A percentile compares a stretch with the other conserved stretches of the same genome.
Conservation (phyloP, 2,329 filamentous ascomycete species). For the Ophiosphaerella korrae region DNA sequence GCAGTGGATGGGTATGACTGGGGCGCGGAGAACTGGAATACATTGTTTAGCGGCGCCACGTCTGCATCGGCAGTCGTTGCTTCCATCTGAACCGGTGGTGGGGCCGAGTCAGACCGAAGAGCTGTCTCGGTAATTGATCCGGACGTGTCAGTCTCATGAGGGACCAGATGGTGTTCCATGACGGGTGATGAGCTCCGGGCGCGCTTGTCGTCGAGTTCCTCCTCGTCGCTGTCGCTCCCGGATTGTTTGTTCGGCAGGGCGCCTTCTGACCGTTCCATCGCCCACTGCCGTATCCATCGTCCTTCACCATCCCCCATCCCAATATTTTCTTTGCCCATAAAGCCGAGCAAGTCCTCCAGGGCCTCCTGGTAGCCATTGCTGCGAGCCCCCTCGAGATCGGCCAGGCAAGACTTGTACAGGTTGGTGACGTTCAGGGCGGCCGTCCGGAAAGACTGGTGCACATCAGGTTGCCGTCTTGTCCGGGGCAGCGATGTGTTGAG, state of each 20-base stretch:
- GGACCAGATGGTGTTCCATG: slow-evolving; percentile 56
- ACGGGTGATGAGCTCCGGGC: slow-evolving; percentile 66
- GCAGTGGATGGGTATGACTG: slow-evolving; percentile 61
- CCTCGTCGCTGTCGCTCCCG: slow-evolving; percentile 71
- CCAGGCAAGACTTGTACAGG: slow-evolving; percentile 88
- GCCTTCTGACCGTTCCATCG: slow-evolving; percentile 71
- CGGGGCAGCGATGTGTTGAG: slow-evolving; percentile 49
- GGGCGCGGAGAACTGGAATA: slow-evolving; percentile 72
- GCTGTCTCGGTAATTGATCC: slow-evolving; percentile 21
- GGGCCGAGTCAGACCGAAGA: slow-evolving; percentile 38
- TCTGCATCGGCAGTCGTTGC: slow-evolving; percentile 35
- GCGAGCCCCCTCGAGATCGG: slow-evolving; percentile 75
- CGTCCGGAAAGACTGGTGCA: slow-evolving; percentile 88
- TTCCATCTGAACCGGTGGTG: slow-evolving; percentile 49
- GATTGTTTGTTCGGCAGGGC: slow-evolving; percentile 58
- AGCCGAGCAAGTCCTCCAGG: slow-evolving; percentile 83
- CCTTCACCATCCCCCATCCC: slow-evolving; percentile 81
- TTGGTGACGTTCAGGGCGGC: slow-evolving; percentile 94
- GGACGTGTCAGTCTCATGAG: slow-evolving; percentile 46
- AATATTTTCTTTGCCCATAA: slow-evolving; percentile 81
- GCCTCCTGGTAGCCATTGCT: slow-evolving; percentile 91
- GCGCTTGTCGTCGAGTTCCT: slow-evolving; percentile 63
- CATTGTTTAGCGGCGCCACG: slow-evolving; percentile 36
- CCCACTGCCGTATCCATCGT: slow-evolving; percentile 68
- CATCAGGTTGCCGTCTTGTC: slow-evolving; percentile 50